Percentiles rank a stretch among this genome's conserved stretches.
phyloP scores from a whole-genome alignment of 2,329 filamentous ascomycete species.

The Xylariaceae sp. region DNA sequence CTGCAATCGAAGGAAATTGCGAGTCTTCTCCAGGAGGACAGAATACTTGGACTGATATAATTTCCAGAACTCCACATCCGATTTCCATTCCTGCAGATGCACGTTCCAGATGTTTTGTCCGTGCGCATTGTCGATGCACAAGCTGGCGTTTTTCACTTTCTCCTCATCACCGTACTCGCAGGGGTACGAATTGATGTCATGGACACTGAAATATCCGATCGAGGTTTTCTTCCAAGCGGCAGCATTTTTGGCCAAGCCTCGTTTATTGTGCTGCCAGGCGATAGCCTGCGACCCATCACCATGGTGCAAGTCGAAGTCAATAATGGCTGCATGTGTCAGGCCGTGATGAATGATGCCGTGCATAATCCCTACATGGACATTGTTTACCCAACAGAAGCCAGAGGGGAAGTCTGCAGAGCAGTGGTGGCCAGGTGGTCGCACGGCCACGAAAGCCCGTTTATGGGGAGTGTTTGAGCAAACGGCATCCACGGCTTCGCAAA shows the following conservation, averaged over 20 bases:
- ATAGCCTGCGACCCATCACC: constrained; percentile 96
- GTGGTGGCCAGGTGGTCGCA: constrained; percentile 92
- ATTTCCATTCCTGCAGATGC: constrained; percentile 85
- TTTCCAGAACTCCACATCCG: constrained; percentile 80
- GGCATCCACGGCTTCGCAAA: constrained; percentile 87
- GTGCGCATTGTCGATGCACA: constrained; percentile 93
- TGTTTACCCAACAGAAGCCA: constrained; percentile 98
- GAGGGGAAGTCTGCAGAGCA: constrained; percentile 87
- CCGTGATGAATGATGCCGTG: constrained; percentile 82
- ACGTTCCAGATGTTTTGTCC: constrained; percentile 96
- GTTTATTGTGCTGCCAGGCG: constrained; percentile 83
- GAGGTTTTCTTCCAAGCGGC: constrained; percentile 76
- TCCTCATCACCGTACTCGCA: constrained; percentile 92
- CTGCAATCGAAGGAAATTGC: constrained; percentile 71
- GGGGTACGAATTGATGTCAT: constrained; percentile 98
- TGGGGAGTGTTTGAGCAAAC: constrained; percentile 66
- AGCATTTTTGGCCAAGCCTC: constrained; percentile 69
- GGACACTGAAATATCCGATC: constrained; percentile 93
- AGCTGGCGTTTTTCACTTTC: constrained; percentile 88
- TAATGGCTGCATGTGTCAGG: constrained; percentile 88
- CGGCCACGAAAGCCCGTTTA: constrained; percentile 82
- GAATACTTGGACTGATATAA: constrained; percentile 80
- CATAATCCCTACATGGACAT: constrained; percentile 94
- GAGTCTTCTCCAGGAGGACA: constrained; percentile 75
- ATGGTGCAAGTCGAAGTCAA: constrained; percentile 90